Evolutionary conservation across 176 grass and related monocot genomes (phyloP).

Genomic region (sorghum (Sorghum bicolor)): Sorghum_bicolor_NCBIv3 NC_012871.2:885501-886000

Average conservation of each 20-base stretch:
- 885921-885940: neutral
- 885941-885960: neutral
- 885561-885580: conserved; percentile 48
- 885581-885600: neutral
- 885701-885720: conserved; percentile 50
- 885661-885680: neutral
- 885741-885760: conserved; percentile 51
- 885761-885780: conserved; percentile 46
- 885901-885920: neutral
- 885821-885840: conserved; percentile 36
- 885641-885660: neutral
- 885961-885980: neutral
- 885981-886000: neutral
- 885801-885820: conserved; percentile 56
- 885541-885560: conserved; percentile 49
- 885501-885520: conserved; percentile 43
- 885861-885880: conserved; percentile 12
- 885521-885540: conserved; percentile 46
- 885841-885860: conserved; percentile 45
- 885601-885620: neutral
- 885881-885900: neutral
- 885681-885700: neutral
- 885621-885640: neutral
- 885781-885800: conserved; percentile 49
- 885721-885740: conserved; percentile 61